Evolutionary conservation across 257 asterid genomes (phyloP), one percentile per base, ranked within the genome.

Genomic region (Schizonepeta tenuifolia): DNA sequence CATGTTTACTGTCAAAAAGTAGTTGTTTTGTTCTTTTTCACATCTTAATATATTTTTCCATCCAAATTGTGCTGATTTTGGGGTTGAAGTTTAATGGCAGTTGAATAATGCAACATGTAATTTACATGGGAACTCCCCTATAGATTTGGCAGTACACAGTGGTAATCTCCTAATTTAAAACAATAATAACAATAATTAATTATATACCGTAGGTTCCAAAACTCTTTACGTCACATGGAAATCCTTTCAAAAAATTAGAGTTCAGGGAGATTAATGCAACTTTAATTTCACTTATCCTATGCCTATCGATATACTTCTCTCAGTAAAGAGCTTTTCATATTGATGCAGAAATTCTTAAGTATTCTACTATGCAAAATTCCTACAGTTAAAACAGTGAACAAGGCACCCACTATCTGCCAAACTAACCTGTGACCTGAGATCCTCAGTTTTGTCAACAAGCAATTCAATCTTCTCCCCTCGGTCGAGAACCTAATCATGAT

Each of bases 381-480:
- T 11, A 60, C 41, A 40, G 46, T 41, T 63, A 36, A 22, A n/a
- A 40, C 18, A 60, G 18, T 31, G 60, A 71, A 17, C 3, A 20
- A 41, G 22, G 28, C 56, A 62, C 35, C 5, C 9, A 14, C 31
- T 22, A 31, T 31, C 41, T 17, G 6, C 35, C 46, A 40, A 44
- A 73, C 84, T 75, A 33, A 81, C 88, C 87, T 86, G 88, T 14
- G 84, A 81, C 68, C 84, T 79, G 65, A 86, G 91, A 75, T 83
- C 81, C 77, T 86, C 91, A 14, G 91, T 79, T 81, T 84, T 86
- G 81, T 86, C 91, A 2, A 86, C 88, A 50, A 86, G 85, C 59
- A 83, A 70, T 72, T 86, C 91, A 17, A 86, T 81, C 70, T 81
- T 86, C 79, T 86, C 91, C 46, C 91, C 91, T 55, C 91, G 79